phyloP scores from a whole-genome alignment of 805 yeast genomes.

The Candida pseudoglaebosa region DNA sequence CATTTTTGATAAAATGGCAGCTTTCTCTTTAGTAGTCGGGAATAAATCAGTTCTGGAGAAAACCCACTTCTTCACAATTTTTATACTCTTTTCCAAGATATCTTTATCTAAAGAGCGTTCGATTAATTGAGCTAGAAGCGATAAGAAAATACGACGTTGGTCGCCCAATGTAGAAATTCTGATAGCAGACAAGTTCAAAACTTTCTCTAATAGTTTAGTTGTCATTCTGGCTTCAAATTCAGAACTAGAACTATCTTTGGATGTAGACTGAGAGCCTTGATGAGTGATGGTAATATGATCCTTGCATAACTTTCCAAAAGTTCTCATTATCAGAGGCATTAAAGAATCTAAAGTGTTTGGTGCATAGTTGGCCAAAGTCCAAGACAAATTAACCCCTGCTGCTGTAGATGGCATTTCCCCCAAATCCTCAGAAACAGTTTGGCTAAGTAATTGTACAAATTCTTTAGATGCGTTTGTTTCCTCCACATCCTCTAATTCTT shows the following conservation, averaged over 20 bases:
- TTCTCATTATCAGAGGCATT: constrained; percentile 74
- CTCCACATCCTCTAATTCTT: constrained; percentile 40
- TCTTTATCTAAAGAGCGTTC: constrained; percentile 82
- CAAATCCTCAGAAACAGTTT: constrained; percentile 77
- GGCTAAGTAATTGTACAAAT: constrained; percentile 57
- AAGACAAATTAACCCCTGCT: constrained; percentile 79
- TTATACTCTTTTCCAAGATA: constrained; percentile 68
- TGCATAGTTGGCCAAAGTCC: constrained; percentile 72
- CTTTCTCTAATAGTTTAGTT: constrained; percentile 68
- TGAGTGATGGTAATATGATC: constrained; percentile 74
- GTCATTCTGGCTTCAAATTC: constrained; percentile 81
- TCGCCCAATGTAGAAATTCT: constrained; percentile 88
- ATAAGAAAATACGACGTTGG: constrained; percentile 83
- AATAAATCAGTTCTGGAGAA: constrained; percentile 77
- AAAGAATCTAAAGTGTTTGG: constrained; percentile 74
- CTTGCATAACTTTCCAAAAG: constrained; percentile 83
- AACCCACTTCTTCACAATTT: constrained; percentile 84
- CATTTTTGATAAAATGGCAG: constrained; percentile 91
- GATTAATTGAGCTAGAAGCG: constrained; percentile 82
- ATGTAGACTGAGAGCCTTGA: constrained; percentile 35
- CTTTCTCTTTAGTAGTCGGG: constrained; percentile 95
- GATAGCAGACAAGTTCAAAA: constrained; percentile 70
- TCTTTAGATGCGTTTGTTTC: constrained; percentile 59
- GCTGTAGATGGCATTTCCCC: constrained; percentile 71
- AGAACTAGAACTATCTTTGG: constrained; percentile 28